These are phyloP conservation scores for Colletotrichum caudatum DNA, from an alignment of 2,329 filamentous ascomycete species.

Conservation along the genomic window DNA sequence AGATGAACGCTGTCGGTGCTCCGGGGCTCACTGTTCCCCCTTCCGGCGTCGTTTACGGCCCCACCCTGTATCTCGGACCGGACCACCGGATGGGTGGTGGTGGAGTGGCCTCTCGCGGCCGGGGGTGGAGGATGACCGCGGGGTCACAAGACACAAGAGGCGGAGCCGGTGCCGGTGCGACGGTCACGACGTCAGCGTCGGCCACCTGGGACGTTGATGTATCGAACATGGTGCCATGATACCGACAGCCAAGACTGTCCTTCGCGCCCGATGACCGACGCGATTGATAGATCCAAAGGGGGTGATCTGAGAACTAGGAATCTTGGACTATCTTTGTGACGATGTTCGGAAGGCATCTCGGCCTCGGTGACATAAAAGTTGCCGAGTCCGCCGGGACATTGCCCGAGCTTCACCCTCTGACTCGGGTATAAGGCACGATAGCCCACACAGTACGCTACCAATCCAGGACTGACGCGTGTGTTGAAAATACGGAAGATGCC, in stretches of 20 bases:
- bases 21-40: background rate
- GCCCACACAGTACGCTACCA: background rate
- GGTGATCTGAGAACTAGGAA: background rate
- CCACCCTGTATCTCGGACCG: background rate
- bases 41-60: background rate
- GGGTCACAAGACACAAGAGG: background rate
- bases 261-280: background rate
- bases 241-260: too few relatives aligned
- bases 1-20: background rate
- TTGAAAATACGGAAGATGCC: background rate
- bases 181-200: slow-evolving; percentile 7
- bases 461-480: background rate
- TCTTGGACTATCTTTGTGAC: background rate
- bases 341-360: slow-evolving; percentile 16
- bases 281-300: background rate
- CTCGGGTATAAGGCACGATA: background rate
- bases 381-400: slow-evolving; percentile 12
- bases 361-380: background rate
- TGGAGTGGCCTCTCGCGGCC: background rate
- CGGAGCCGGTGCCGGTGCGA: slow-evolving; percentile 10
- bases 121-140: background rate
- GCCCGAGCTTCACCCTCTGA: background rate
- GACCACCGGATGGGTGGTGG: background rate
- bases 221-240: background rate
- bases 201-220: background rate